Base-by-base conservation (phyloP, 495 filamentous ascomycete genomes). In the Pseudevernia furfuracea region DNA sequence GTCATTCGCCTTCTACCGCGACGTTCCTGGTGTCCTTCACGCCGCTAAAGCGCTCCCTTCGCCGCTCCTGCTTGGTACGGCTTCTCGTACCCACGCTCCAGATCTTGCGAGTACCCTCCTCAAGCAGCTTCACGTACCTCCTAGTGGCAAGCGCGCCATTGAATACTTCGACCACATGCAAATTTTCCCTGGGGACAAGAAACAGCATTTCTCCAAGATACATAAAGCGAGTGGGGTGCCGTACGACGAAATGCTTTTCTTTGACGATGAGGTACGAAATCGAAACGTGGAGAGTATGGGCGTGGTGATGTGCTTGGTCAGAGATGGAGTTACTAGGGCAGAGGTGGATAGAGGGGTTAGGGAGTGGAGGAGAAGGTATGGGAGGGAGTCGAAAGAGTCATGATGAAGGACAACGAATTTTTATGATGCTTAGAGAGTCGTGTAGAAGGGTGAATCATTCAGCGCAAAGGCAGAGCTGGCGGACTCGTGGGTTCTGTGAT, bases 231-330 rank as follows among this genome's bases (percentile, higher is more conserved):
- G 85, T 32, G 84, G 85, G 56, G 61, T 82, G 15, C 68, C 66
- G 14, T 96, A 85, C 70, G 80, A 84, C 52, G 89, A 97, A 55
- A 96, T 97, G 90, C 71, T 98, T 65, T 98, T 98, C 69, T 98
- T 97, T 70, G 93, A 98, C 69, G 93, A 98, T 67, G 93, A 98
- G 82, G 75, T 80, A 55, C 78, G 93, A 65, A 98, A 98, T 73
- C 76, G 81, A 44, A 90, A 96, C 74, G 93, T 96, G 0, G 89
- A 93, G 77, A 85, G 79, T 64, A 67, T 96, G 59, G 92, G 92
- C 2, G 89, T 97, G 34, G 87, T 86, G 10, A 95, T 96, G 79
- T 84, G 83, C 71, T 71, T 95, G 67, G 88, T 98, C 7, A 73
- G 84, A 63, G 86, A 91, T 73, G 94, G 94, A 2, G 84, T 96